Conservation (phyloP, 1,139 yeast genomes). For the Blastobotrys arbuscula region DNA sequence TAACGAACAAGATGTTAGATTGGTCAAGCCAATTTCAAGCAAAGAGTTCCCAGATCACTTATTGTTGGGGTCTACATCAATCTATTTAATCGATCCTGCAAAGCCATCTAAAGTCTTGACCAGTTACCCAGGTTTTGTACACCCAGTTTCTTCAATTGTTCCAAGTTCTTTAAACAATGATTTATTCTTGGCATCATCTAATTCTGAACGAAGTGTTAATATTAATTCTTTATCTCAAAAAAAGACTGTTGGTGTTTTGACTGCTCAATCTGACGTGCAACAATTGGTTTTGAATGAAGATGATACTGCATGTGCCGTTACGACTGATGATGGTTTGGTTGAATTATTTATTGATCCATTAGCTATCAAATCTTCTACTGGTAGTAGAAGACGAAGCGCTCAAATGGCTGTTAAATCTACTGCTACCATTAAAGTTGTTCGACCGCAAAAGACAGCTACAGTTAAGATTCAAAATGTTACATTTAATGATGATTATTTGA, state of each 20-base stretch:
- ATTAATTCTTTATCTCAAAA: conserved; percentile 48
- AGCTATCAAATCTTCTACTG: conserved; percentile 6
- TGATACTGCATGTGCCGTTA: conserved; percentile 45
- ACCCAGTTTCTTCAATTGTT: conserved; percentile 18
- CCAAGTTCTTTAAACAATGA: conserved; percentile 31
- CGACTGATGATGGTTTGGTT: conserved; percentile 59
- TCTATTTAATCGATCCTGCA: conserved; percentile 44
- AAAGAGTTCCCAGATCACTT: conserved; percentile 26
- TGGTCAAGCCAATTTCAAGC: conserved; percentile 38
- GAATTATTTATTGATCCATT: conserved; percentile 62
- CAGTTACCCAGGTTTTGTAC: conserved; percentile 27
- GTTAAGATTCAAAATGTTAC: conserved; percentile 42
- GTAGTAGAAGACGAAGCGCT: conserved; percentile 31
- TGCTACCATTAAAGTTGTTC: conserved; percentile 21
- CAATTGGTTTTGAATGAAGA: conserved; percentile 35
- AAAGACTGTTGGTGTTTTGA: conserved; percentile 48
- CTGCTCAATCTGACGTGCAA: conserved; percentile 58
- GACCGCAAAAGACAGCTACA: conserved; percentile 30
- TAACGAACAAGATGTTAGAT: conserved; percentile 30
- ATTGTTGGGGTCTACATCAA: conserved; percentile 60
- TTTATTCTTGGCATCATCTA: conserved; percentile 61
- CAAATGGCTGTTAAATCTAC: conserved; percentile 24
- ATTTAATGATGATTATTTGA: conserved; percentile 40
- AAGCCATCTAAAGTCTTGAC: conserved; percentile 18
- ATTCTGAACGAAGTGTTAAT: conserved; percentile 73